These are phyloP conservation scores for Pecoramyces ruminantium DNA, from an alignment of 192 early-diverging fungal genomes.

Conservation along the genomic window DNA sequence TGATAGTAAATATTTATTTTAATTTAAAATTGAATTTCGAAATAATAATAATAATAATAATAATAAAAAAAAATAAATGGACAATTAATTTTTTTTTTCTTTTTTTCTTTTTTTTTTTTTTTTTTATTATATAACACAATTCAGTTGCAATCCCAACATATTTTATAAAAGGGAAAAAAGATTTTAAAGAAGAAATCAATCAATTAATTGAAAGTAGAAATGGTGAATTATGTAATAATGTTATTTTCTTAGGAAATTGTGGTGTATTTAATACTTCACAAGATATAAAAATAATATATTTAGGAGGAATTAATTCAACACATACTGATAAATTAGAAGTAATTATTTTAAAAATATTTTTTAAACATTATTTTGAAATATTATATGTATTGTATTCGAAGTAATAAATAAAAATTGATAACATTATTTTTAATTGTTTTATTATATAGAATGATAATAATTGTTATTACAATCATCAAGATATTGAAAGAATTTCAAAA, in stretches of 20 bases:
- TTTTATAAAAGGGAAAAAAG: conserved; percentile 45
- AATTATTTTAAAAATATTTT: too few relatives aligned
- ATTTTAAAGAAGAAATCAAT: conserved; percentile 34
- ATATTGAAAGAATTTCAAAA: conserved; percentile 1
- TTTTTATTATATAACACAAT: not conserved
- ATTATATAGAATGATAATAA: conserved; percentile 16
- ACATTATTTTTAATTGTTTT: conserved; percentile 46
- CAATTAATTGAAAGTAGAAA: conserved; percentile 25
- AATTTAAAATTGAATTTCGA: too few relatives aligned
- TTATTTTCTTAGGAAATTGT: conserved; percentile 47
- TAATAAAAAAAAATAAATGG: too few relatives aligned
- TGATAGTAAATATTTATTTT: conserved; percentile 3
- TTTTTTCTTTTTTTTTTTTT: not conserved
- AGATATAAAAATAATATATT: not conserved
- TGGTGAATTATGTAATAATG: conserved; percentile 61
- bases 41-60: too few relatives aligned
- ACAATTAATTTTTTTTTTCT: not conserved
- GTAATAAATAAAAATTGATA: conserved; percentile 35
- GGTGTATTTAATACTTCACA: not conserved
- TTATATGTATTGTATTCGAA: conserved; percentile 36
- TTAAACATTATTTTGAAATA: too few relatives aligned
- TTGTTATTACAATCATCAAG: conserved; percentile 5
- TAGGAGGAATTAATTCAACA: not conserved
- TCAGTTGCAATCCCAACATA: conserved; percentile 58
- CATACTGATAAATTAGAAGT: not conserved